Evolutionary conservation across 495 filamentous ascomycete species (phyloP), one percentile per base, ranked within the genome.

Genomic region (Mytilinidion resinicola): DNA sequence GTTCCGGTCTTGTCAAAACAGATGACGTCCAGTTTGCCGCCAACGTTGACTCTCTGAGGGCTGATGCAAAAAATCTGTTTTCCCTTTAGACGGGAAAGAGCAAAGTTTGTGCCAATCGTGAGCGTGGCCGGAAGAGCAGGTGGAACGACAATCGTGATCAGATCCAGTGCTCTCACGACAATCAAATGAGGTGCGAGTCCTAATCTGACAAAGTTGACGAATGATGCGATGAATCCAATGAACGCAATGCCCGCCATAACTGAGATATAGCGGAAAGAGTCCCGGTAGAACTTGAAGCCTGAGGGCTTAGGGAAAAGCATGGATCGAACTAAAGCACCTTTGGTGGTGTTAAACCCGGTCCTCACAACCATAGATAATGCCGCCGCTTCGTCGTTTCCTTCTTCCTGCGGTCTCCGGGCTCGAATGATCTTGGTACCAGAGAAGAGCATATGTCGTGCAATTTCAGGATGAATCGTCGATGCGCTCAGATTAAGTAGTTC

Each of bases 1-100:
- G 95, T 99, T 17, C 95, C 95, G 2, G 95, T 99, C 69, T 99
- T 99, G 72, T 99, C 95, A 62, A 99, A 99, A 73, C 93, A 97
- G 66, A 99, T 83, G 34, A 96, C 78, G 72, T 99, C 93, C 7
- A 99, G 76, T 69, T 96, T 97, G 6, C 95, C 95, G 14, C 88
- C 92, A 25, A 99, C 89, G 66, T 97, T 97, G 41, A 99, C 91
- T 60, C 86, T 82, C 67, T 99, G 95, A 1, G 95, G 95, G 63
- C 91, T 96, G 59, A 96, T 99, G 69, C 95, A 99, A 64, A 95
- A 99, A 44, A 99, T 96, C 25, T 87, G 77, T 65, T 93, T 89
- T 57, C 82, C 80, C 72, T 87, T 96, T 21, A 99, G 77, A 19
- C 95, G 82, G 5, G 85, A 84, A 15, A 97, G 77, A 9, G 95